Percentiles rank a stretch among this genome's conserved stretches.
Conservation (phyloP, 2,329 filamentous ascomycete species). For the Pseudocercospora eumusae region DNA sequence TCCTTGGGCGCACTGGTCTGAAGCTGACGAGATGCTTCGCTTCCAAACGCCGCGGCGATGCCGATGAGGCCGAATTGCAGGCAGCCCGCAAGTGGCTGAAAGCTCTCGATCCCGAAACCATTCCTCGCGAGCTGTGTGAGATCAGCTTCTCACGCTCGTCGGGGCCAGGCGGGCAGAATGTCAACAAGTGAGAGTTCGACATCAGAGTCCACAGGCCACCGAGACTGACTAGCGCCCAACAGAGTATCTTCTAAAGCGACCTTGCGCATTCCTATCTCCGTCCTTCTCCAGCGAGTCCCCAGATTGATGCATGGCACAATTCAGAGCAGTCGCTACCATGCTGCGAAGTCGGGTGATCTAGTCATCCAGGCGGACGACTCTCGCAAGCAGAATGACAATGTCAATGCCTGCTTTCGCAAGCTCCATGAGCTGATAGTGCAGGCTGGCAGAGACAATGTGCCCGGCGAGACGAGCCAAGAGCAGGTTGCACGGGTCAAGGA, state of each 20-base stretch:
- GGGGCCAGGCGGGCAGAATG: constrained; percentile 67
- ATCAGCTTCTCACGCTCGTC: constrained; percentile 65
- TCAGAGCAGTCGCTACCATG: constrained; percentile 57
- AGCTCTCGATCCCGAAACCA: constrained; percentile 54
- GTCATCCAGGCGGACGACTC: constrained; percentile 66
- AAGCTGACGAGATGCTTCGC: constrained; percentile 20
- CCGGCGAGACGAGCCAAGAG: constrained; percentile 61
- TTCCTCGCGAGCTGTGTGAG: constrained; percentile 59
- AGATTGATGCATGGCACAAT: constrained; percentile 55
- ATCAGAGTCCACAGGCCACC: background rate
- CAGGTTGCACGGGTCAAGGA: constrained; percentile 58
- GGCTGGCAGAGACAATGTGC: constrained; percentile 54
- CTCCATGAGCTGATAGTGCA: constrained; percentile 57
- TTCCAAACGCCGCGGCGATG: constrained; percentile 20
- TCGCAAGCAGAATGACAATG: constrained; percentile 62
- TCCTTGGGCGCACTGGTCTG: background rate
- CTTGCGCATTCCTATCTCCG: constrained; percentile 56
- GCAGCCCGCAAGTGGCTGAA: constrained; percentile 60
- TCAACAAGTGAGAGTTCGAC: constrained; percentile 60
- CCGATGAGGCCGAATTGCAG: constrained; percentile 32
- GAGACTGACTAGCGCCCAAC: constrained; percentile 11
- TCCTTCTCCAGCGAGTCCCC: constrained; percentile 58
- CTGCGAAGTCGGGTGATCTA: constrained; percentile 55
- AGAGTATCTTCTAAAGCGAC: constrained; percentile 69
- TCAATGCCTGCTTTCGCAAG: constrained; percentile 60